Evolutionary conservation across 1,284 basidiomycete species (phyloP).

Genomic region (Leucoagaricus sp.): DNA sequence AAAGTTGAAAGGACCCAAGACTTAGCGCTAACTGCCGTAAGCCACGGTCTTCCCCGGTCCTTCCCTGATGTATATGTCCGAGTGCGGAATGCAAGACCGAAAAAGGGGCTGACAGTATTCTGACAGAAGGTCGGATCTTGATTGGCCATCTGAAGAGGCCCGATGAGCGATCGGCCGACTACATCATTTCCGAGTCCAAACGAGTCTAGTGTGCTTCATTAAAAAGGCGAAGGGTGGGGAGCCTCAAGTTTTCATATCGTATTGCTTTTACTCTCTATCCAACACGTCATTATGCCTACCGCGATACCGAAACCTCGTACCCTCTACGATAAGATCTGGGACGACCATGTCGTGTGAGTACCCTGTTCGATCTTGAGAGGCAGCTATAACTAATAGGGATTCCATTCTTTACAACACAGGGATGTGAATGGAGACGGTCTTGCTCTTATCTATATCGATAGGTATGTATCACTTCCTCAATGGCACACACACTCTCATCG

Average conservation of each 20-base stretch:
- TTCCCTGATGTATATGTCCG: not conserved
- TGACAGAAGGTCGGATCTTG: slow-evolving; percentile 13
- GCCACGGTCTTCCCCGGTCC: too few relatives aligned
- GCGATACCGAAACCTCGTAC: slow-evolving; percentile 69
- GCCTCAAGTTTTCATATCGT: slow-evolving; percentile 6
- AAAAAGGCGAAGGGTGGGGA: slow-evolving; percentile 4
- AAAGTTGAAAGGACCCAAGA: too few relatives aligned
- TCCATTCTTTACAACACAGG: slow-evolving; percentile 37
- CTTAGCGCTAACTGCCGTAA: too few relatives aligned
- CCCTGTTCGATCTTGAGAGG: slow-evolving; percentile 8
- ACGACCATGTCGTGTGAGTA: slow-evolving; percentile 89
- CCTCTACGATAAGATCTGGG: slow-evolving; percentile 95
- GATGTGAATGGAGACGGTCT: slow-evolving; percentile 81
- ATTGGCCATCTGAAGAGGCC: slow-evolving; percentile 24
- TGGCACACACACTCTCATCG: slow-evolving; percentile 14
- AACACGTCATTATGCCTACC: slow-evolving; percentile 49
- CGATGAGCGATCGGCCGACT: slow-evolving; percentile 27
- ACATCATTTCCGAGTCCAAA: slow-evolving; percentile 14
- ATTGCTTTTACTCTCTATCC: slow-evolving; percentile 11
- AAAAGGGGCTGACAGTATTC: not conserved
- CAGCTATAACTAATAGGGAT: slow-evolving; percentile 13
- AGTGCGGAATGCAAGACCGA: not conserved
- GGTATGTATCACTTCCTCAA: slow-evolving; percentile 46
- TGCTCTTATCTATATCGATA: slow-evolving; percentile 91
- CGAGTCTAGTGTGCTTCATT: not conserved